A percentile compares a stretch with the other conserved stretches of the same genome.
Evolutionary conservation across 2,329 filamentous ascomycete species (phyloP).

Genomic region (Capronia americana): DNA sequence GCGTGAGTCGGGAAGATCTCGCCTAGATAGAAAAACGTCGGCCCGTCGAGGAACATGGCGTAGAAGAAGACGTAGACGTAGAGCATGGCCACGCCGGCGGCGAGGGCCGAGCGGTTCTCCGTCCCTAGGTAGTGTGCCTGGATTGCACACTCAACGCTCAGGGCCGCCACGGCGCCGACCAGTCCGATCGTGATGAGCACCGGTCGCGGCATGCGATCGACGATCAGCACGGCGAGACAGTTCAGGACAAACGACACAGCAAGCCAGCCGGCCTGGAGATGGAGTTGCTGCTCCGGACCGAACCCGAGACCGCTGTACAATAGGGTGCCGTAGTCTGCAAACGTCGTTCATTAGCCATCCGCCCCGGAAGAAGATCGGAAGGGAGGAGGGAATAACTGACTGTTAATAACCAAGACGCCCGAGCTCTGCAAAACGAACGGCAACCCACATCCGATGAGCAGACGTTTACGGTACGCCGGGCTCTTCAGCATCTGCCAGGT

Average conservation of each 20-base stretch:
- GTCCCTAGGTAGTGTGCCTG: slow-evolving; percentile 45
- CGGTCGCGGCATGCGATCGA: slow-evolving; percentile 19
- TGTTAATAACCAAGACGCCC: slow-evolving; percentile 49
- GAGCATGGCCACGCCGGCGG: slow-evolving; percentile 49
- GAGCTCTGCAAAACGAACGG: slow-evolving; percentile 40
- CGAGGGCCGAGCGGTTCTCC: slow-evolving; percentile 41
- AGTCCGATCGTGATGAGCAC: slow-evolving; percentile 42
- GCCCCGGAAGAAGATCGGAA: not conserved
- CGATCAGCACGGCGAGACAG: slow-evolving; percentile 8
- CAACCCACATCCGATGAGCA: slow-evolving; percentile 4
- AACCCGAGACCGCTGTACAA: slow-evolving; percentile 56
- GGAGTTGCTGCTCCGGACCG: slow-evolving; percentile 38
- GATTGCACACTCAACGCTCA: slow-evolving; percentile 48
- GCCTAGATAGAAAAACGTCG: slow-evolving; percentile 2
- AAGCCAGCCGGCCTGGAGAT: slow-evolving; percentile 2
- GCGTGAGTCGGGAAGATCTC: slow-evolving; percentile 7
- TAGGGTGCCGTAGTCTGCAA: slow-evolving; percentile 47
- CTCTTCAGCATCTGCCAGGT: slow-evolving; percentile 50
- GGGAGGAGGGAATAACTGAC: not conserved
- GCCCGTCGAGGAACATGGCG: slow-evolving; percentile 40
- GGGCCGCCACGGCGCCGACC: slow-evolving; percentile 46
- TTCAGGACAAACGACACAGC: slow-evolving; percentile 20
- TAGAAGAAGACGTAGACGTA: slow-evolving; percentile 50
- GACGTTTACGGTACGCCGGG: slow-evolving; percentile 47
- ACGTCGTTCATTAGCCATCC: not conserved